Evolutionary conservation across 352 stramenopile species (phyloP), one percentile per base, ranked within the genome.

Genomic region (Phytophthora multivora): DNA sequence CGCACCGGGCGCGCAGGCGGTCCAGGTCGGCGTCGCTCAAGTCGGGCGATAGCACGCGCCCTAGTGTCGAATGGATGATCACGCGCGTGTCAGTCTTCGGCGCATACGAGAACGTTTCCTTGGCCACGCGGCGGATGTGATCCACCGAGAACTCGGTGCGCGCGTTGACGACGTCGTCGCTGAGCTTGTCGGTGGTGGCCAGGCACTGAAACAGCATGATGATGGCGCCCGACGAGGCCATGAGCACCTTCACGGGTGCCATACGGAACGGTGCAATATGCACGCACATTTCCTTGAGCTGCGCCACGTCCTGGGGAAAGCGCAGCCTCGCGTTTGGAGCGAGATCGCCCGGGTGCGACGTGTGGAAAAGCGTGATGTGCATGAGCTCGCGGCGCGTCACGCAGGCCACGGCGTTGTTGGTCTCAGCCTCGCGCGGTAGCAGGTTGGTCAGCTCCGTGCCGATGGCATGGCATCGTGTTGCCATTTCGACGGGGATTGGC

Each of bases 331-430:
- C 75, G 26, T 75, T 51, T 0, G 80, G 77, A 2, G 82, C 60
- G 31, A 90, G 51, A 12, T 88, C 80, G 23, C 78, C 69, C 5
- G 83, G 83, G 43, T 90, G 81, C 11, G 83, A 93, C 42, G 83
- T 90, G 68, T 93, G 83, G 60, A 90, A 91, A 8, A 93, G 63
- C 52, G 83, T 93, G 59, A 93, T 63, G 65, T 93, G 83, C 83
- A 93, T 90, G 26, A 86, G 75, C 4, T 86, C 79, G 12, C 72
- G 66, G 9, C 73, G 75, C 53, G 88, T 91, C 31, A 90, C 75
- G 56, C 85, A 89, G n/a, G 59, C 69, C 18, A 73, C 71, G 15
- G 75, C 64, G 46, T 83, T 59, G 18, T 59, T 48, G 2, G 67
- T 77, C 25, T 54, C 61, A 0, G 48, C n/a, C 18, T 73, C 55